Conservation (phyloP, 2,329 filamentous ascomycete genomes). For the Neobulgaria alba region DNA sequence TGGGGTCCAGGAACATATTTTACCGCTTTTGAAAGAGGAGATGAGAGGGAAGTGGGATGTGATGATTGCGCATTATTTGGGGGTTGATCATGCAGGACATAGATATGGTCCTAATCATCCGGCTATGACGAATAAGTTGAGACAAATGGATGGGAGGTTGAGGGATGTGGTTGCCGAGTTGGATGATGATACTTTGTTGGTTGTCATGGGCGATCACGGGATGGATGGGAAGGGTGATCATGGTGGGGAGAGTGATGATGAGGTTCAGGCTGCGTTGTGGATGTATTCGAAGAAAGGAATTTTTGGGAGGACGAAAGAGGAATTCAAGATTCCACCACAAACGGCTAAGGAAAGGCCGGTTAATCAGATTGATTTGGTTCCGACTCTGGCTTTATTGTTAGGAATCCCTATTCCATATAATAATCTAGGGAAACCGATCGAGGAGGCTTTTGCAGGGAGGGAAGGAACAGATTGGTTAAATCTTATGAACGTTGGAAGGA, state of each 20-base stretch:
- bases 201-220: slow-evolving; percentile 98
- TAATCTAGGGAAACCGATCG: slow-evolving; percentile 85
- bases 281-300: slow-evolving; percentile 89
- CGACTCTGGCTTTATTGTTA: slow-evolving; percentile 78
- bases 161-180: slow-evolving; percentile 60
- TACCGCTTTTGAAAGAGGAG: slow-evolving; percentile 64
- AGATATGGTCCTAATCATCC: slow-evolving; percentile 88
- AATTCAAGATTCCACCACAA: slow-evolving; percentile 48
- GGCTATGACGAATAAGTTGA: slow-evolving; percentile 83
- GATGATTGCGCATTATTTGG: slow-evolving; percentile 88
- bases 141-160: slow-evolving; percentile 82
- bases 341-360: slow-evolving; percentile 70
- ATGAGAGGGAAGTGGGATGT: slow-evolving; percentile 76
- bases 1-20: slow-evolving; percentile 83
- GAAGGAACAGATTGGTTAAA: slow-evolving; percentile 66
- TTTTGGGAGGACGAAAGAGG: slow-evolving; percentile 68
- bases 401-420: slow-evolving; percentile 94
- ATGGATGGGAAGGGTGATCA: slow-evolving; percentile 98
- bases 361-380: slow-evolving; percentile 89
- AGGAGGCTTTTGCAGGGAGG: slow-evolving; percentile 77
- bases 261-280: slow-evolving; percentile 91
- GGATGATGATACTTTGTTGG: slow-evolving; percentile 77
- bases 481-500: slow-evolving; percentile 65
- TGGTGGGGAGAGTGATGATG: slow-evolving; percentile 95
- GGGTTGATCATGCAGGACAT: slow-evolving; percentile 95